These are phyloP conservation scores for Pinus taeda DNA, from an alignment of 75 land plant genomes.

Conservation along the genomic window DNA sequence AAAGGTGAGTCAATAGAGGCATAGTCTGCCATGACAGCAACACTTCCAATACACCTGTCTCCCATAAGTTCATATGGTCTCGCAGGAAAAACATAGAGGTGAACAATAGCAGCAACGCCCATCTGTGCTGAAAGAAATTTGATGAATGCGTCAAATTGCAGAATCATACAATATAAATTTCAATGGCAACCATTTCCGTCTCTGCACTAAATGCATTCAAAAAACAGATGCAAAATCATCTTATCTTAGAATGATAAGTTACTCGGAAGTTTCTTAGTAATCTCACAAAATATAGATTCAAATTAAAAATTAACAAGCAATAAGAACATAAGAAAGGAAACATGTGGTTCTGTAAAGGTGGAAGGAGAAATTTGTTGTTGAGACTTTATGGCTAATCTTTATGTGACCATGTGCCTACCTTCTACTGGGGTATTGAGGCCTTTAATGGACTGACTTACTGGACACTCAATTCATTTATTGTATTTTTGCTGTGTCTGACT, in stretches of 20 bases:
- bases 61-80: constrained; percentile 87
- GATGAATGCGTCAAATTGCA: constrained; percentile 7
- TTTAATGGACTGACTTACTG: too few relatives aligned
- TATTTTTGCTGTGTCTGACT: too few relatives aligned
- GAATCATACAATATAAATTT: background rate
- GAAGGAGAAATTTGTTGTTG: too few relatives aligned
- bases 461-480: too few relatives aligned
- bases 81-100: constrained; percentile 86
- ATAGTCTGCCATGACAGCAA: constrained; percentile 90
- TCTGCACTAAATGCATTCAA: background rate
- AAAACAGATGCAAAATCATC: background rate
- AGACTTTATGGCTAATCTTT: too few relatives aligned
- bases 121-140: constrained; percentile 65
- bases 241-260: background rate
- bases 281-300: background rate
- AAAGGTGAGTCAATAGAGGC: constrained; percentile 77
- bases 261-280: background rate
- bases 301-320: background rate
- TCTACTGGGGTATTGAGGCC: too few relatives aligned
- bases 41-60: constrained; percentile 48
- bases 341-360: too few relatives aligned
- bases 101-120: constrained; percentile 84
- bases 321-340: background rate
- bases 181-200: background rate
- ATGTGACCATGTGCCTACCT: too few relatives aligned